Percentiles rank a stretch among this genome's conserved stretches.
Evolutionary conservation across 176 grass and related monocot genomes (phyloP).

Genomic region (Tillandsia leiboldiana): DNA sequence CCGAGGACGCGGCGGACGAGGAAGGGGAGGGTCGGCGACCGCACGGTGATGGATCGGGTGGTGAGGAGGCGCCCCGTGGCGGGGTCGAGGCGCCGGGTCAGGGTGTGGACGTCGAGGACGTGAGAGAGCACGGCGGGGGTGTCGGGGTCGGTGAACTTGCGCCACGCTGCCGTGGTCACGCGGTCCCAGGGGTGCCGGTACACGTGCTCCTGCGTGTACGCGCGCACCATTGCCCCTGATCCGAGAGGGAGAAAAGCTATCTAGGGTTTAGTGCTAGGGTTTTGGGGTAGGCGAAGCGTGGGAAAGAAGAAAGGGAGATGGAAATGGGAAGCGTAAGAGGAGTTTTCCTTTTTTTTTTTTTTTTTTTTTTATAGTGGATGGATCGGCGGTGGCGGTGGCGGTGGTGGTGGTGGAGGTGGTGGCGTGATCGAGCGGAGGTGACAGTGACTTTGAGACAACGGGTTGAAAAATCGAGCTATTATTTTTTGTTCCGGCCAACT

Average conservation of each 20-base stretch:
- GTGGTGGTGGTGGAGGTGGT: no score
- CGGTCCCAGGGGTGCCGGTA: slow-evolving; percentile 96
- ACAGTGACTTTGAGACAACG: no score
- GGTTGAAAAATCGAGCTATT: no score
- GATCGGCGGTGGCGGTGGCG: no score
- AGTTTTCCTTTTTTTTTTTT: neutral
- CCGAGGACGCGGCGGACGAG: slow-evolving; percentile 65
- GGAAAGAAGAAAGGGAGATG: slow-evolving; percentile 6
- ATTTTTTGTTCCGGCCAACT: no score
- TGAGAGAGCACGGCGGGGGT: slow-evolving; percentile 57
- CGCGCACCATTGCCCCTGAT: slow-evolving; percentile 31
- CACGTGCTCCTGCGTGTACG: slow-evolving; percentile 88
- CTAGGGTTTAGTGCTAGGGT: slow-evolving; percentile 14
- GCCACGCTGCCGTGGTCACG: slow-evolving; percentile 84
- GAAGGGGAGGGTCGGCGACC: slow-evolving; percentile 76
- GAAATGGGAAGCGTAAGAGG: neutral
- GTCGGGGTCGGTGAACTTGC: slow-evolving; percentile 91
- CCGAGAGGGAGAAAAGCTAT: neutral
- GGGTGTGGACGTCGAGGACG: slow-evolving; percentile 78
- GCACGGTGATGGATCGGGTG: slow-evolving; percentile 66
- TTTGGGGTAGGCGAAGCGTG: slow-evolving; percentile 9
- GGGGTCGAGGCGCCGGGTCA: slow-evolving; percentile 49
- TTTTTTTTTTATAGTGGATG: no score
- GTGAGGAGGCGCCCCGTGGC: slow-evolving; percentile 46
- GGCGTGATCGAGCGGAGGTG: no score